Conservation (phyloP, 2,329 filamentous ascomycete genomes). For the Colletotrichum tropicicola region DNA sequence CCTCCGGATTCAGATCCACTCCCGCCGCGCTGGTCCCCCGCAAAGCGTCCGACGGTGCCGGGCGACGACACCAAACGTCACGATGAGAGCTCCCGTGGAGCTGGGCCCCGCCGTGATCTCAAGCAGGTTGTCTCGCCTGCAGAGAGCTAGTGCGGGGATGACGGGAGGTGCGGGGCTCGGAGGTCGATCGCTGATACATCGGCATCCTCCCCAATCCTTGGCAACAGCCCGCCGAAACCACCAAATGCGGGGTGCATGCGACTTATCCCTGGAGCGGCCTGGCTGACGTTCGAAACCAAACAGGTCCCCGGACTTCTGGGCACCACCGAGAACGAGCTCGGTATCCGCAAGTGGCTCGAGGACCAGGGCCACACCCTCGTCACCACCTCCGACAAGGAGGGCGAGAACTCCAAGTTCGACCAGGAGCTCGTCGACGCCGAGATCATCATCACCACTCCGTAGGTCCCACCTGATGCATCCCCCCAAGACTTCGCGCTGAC, state of each 20-base stretch:
- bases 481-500: background rate
- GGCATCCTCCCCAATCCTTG: constrained; percentile 26
- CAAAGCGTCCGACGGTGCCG: background rate
- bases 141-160: constrained; percentile 26
- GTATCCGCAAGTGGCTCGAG: constrained; percentile 96
- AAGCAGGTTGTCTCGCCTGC: background rate
- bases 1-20: background rate
- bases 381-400: constrained; percentile 98
- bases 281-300: constrained; percentile 27
- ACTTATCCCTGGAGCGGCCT: background rate
- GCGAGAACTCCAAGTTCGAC: constrained; percentile 91
- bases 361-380: constrained; percentile 95
- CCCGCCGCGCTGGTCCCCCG: background rate
- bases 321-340: constrained; percentile 98
- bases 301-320: constrained; percentile 85
- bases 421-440: constrained; percentile 96
- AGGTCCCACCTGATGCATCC: constrained; percentile 37
- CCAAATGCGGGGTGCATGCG: constrained; percentile 29
- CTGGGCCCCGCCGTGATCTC: constrained; percentile 20
- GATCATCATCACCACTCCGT: constrained; percentile 99
- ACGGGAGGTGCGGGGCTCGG: constrained; percentile 30
- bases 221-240: constrained; percentile 10
- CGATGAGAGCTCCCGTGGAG: constrained; percentile 21
- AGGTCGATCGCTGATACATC: constrained; percentile 31
- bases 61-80: constrained; percentile 11